phyloP scores from a whole-genome alignment of 495 filamentous ascomycete species.

The Aspergillus asperescens region DNA sequence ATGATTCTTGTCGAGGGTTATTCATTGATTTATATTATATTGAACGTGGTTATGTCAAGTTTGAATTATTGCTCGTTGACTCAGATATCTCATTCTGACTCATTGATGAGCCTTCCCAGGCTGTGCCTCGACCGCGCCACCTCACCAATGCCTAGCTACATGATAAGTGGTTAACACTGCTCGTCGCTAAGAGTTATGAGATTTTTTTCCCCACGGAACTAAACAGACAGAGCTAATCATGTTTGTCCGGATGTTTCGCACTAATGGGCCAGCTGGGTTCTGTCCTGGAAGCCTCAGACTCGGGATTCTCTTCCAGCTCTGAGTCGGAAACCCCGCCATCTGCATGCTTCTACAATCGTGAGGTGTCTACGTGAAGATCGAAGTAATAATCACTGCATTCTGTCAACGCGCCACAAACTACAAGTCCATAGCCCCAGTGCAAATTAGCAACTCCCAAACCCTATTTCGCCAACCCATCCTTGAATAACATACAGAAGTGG shows the following conservation, averaged over 20 bases:
- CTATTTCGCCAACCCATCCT: constrained; percentile 37
- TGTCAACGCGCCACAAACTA: constrained; percentile 18
- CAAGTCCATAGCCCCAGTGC: constrained; percentile 21
- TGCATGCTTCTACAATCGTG: no score
- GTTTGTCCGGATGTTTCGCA: no score
- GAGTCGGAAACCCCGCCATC: no score
- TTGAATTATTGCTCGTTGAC: background rate
- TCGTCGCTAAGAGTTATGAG: no score
- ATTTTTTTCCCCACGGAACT: no score
- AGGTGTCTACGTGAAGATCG: no score
- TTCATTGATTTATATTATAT: background rate
- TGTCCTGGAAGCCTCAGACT: no score
- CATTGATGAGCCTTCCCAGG: background rate
- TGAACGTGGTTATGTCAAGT: background rate
- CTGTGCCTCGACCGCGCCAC: background rate
- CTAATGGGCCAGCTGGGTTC: no score
- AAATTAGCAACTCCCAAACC: constrained; percentile 30
- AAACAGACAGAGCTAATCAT: no score
- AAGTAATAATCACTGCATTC: constrained; percentile 28
- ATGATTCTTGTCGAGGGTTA: background rate
- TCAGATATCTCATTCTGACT: background rate
- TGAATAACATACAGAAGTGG: constrained; percentile 27
- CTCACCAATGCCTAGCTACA: no score
- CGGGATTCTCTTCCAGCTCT: no score
- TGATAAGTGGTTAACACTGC: no score